Evolutionary conservation across 78 protist genomes (phyloP).

Genomic region (Protostelium mycophagum): DNA sequence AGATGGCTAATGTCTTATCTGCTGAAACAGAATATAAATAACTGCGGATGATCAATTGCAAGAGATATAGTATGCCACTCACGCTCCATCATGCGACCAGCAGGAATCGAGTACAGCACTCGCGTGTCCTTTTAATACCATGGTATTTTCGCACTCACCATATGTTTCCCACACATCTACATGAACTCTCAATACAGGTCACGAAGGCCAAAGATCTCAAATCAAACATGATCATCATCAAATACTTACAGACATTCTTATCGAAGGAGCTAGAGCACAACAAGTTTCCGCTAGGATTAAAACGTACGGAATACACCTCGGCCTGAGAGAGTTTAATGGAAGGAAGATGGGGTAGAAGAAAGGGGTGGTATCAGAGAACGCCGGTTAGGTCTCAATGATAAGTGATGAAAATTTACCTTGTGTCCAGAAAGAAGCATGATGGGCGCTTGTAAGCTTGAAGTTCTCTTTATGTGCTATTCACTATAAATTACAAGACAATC

Average conservation of each 20-base stretch:
- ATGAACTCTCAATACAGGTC: background rate
- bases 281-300: slow-evolving; percentile 48
- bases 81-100: slow-evolving; percentile 44
- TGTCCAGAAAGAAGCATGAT: slow-evolving; percentile 69
- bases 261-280: slow-evolving; percentile 64
- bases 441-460: slow-evolving; percentile 61
- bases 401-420: slow-evolving; percentile 12
- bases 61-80: slow-evolving; percentile 4
- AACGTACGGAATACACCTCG: slow-evolving; percentile 41
- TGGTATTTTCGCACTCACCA: slow-evolving; percentile 74
- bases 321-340: background rate
- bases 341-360: background rate
- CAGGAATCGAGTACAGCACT: slow-evolving; percentile 59
- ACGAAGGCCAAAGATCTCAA: background rate
- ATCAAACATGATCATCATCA: background rate
- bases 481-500: background rate
- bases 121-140: slow-evolving; percentile 71
- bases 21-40: slow-evolving; percentile 16
- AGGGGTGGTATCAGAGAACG: too few relatives aligned
- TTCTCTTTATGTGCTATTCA: slow-evolving; percentile 25
- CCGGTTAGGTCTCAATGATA: too few relatives aligned
- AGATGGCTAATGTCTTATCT: slow-evolving; percentile 63
- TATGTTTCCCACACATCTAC: slow-evolving; percentile 66
- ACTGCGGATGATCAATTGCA: background rate
- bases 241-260: slow-evolving; percentile 58